These are phyloP conservation scores for Voacanga thouarsii DNA, from an alignment of 257 asterid genomes.

Conservation along the genomic window DNA sequence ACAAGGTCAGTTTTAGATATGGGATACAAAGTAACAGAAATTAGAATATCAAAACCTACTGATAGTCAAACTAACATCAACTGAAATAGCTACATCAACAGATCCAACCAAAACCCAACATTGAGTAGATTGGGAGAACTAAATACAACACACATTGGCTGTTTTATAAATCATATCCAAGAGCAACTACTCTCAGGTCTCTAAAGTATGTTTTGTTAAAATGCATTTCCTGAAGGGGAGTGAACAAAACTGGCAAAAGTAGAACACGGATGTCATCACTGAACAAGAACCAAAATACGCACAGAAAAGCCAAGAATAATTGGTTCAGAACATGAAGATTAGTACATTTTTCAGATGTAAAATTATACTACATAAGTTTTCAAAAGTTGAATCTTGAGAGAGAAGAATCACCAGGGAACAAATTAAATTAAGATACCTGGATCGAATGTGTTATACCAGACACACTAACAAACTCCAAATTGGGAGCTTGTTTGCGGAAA, in stretches of 20 bases:
- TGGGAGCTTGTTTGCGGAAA: slow-evolving; percentile 58
- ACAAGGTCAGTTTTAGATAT: background rate
- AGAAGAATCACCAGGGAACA: background rate
- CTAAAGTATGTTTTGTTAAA: background rate
- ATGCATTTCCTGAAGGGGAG: background rate
- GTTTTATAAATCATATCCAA: background rate
- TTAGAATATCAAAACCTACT: background rate
- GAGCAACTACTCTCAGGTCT: background rate
- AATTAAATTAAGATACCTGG: slow-evolving; percentile 50
- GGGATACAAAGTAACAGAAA: background rate
- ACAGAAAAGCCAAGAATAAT: background rate
- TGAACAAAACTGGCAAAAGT: background rate
- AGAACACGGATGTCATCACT: background rate
- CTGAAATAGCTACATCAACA: background rate
- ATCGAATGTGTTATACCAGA: slow-evolving; percentile 78
- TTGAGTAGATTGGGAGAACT: background rate
- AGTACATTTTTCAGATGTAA: background rate
- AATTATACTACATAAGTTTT: slow-evolving; percentile 22
- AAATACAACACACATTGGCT: background rate
- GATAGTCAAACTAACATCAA: background rate
- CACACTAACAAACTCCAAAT: slow-evolving; percentile 57
- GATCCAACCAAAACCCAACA: background rate
- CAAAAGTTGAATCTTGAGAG: background rate
- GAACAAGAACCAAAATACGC: background rate
- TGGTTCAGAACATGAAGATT: background rate